Base-by-base conservation (phyloP, 2,329 filamentous ascomycete species). In the Septoria linicola region DNA sequence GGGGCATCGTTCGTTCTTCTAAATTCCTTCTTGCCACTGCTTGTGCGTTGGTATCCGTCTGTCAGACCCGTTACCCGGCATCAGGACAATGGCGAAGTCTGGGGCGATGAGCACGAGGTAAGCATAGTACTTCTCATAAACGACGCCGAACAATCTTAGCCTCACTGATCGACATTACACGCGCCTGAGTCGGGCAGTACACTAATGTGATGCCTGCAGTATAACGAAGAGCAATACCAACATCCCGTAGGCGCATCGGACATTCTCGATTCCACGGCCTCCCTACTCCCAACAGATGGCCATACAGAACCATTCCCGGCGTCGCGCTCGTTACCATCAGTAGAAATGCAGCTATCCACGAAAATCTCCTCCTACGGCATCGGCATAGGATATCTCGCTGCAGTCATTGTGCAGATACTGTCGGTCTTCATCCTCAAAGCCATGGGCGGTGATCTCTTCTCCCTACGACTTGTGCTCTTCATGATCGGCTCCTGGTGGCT, bases 1-100 rank as follows among this genome's bases (percentile, higher is more conserved):
- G 93, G 93, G 17, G 90, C 91, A 13, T 96, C 90, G 0, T 97
- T 96, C 68, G 93, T 99, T 2, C 79, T 99, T 10, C 75, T 99
- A 39, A 99, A 99, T 72, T 96, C 91, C 0, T 99, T 96, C 64
- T 75, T 99, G 36, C 93, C 93, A 0, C 76, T 99, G 7, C 79
- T 99, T 8, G 93, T 97, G 51, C 82, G 92, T 40, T 84, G 95
- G 66, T 90, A 97, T 68, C 53, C 51, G 5, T 30, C 41, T 16
- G 58, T 57, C 34, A 46, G 40, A 13, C n/a, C 50, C 11, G 37
- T 17, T 19, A 20, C 41, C 41, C 39, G 14, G 3, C 25, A 17
- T n/a, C 46, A 43, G 21, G 34, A 19, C 8, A 32, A 36, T 11
- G 41, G 46, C 8, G 19, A 25, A 3, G 52, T 44, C 27, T 51